Evolutionary conservation across 768 basidiomycete genomes (phyloP), one percentile per base, ranked within the genome.

Genomic region (Boletus subparvulus): DNA sequence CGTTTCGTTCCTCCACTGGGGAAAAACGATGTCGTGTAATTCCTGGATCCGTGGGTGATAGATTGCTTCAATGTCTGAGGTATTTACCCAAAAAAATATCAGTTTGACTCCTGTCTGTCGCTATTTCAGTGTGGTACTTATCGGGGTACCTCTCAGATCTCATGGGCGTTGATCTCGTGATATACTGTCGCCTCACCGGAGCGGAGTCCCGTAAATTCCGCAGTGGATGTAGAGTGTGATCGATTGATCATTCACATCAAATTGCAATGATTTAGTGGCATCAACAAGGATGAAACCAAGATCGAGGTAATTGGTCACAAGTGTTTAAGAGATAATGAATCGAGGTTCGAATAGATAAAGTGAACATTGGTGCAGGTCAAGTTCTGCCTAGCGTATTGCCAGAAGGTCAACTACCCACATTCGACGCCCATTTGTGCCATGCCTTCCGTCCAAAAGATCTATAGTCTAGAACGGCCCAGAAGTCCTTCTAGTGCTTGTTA

Each of bases 391-490:
- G 6, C 11, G 24, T 37, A 36, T 50, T 16, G 32, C 51, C 9
- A 50, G 24, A 9, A 45, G 10, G 24, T 49, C 12, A n/a, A 9
- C 51, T 36, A 28, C 37, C 52, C 33, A 55, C 42, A 21, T 21
- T 36, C 26, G 30, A 53, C 41, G 7, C 13, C 17, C 49, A 46
- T 37, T 21, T 35, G 32, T 37, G 42, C 66, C 67, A 77, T 73
- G 72, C 78, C 80, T 70, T 75, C 76, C 33, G 68, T 85, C 54
- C 78, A 85, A 71, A 81, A 80, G 65, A 78, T 86, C 61, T 83
- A 86, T 70, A 74, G 78, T 3, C 51, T 68, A 21, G 77, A 83
- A 52, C 78, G 80, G 63, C 69, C 76, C 49, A 41, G 55, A 54
- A 28, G 51, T 24, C 48, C 40, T 62, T 61, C 56, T 56, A 59